Evolutionary conservation across 2,329 filamentous ascomycete species (phyloP).

Genomic region (Escovopsis sp.): DNA sequence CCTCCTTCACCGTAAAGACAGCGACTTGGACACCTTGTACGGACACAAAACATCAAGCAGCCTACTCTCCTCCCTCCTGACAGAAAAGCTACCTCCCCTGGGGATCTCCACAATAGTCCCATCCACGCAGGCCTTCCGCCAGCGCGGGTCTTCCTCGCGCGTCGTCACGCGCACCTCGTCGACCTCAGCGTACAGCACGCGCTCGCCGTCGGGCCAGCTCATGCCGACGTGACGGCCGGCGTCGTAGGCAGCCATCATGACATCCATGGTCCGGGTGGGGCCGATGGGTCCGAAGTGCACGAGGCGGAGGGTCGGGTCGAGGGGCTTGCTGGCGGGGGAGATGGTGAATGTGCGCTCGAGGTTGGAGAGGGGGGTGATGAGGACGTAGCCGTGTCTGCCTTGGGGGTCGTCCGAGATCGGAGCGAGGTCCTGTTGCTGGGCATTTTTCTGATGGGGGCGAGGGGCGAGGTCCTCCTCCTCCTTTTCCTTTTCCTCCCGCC

Average conservation of each 20-base stretch:
- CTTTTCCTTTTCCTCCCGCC: no score
- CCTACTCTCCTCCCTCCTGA: conserved; percentile 33
- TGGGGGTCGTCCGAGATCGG: conserved; percentile 16
- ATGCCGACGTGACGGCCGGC: conserved; percentile 39
- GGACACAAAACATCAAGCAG: conserved; percentile 30
- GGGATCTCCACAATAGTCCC: conserved; percentile 70
- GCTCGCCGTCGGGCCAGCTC: conserved; percentile 36
- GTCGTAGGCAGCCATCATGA: conserved; percentile 55
- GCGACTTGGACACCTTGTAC: conserved; percentile 15
- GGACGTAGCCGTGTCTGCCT: conserved; percentile 60
- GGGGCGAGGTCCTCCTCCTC: conserved; percentile 4
- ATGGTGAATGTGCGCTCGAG: conserved; percentile 73
- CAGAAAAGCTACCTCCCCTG: conserved; percentile 52
- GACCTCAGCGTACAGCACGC: conserved; percentile 57
- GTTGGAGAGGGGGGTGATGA: conserved; percentile 63
- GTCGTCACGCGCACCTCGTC: conserved; percentile 52
- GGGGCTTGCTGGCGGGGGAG: conserved; percentile 52
- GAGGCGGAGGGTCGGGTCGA: conserved; percentile 56
- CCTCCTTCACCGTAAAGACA: no score
- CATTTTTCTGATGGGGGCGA: no score
- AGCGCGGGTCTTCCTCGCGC: conserved; percentile 50
- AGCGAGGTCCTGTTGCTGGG: no score
- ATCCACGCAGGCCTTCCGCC: conserved; percentile 84
- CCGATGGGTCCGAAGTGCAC: conserved; percentile 58
- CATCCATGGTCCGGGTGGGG: conserved; percentile 53